Evolutionary conservation across 2,329 filamentous ascomycete genomes (phyloP), one percentile per base, ranked within the genome.

Genomic region (Cryphonectria nitschkei): DNA sequence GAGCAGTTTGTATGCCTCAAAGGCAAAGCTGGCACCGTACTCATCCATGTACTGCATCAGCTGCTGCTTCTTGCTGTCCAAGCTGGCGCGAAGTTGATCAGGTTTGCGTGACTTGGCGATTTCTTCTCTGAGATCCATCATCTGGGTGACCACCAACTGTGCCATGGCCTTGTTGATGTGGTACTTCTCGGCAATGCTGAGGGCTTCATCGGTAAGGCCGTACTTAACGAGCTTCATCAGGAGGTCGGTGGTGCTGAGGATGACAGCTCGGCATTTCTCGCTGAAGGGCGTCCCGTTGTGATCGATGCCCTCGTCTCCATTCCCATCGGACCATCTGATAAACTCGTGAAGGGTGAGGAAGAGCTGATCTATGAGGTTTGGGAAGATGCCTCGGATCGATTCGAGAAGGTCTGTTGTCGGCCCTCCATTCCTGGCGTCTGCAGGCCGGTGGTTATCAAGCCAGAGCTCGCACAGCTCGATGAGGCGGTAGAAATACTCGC

Each of bases 1-100:
- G 68, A 95, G 86, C 73, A 91, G 90, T 70, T 93, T 88, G 79
- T 97, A 98, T 73, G 94, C 92, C 0, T 93, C 92, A 75, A 90
- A 90, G 3, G 92, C 90, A 79, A 92, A 94, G 0, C 84, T 82
- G 73, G 90, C 84, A 22, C 89, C 89, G 74, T 92, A 93, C 37
- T 82, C 84, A n/a, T 85, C 83, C 76, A 94, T 92, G 75, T 88
- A 84, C 8, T 80, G 76, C 26, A 81, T 81, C 67, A 87, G 81
- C 68, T 85, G 85, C 50, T 83, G 78, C 70, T 83, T 81, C 75
- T 86, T 86, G n/a, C 82, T 77, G 52, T 83, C 80, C 13, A 82
- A 81, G 73, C 84, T 82, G 14, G 77, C 76, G 68, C 83, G 80
- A n/a, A 85, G 79, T 70, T 82, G 81, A 37, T 77, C 76, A 61